A percentile compares a stretch with the other conserved stretches of the same genome.
These are phyloP conservation scores for Cercospora sojina DNA, from an alignment of 2,329 filamentous ascomycete genomes.

Conservation along the genomic window DNA sequence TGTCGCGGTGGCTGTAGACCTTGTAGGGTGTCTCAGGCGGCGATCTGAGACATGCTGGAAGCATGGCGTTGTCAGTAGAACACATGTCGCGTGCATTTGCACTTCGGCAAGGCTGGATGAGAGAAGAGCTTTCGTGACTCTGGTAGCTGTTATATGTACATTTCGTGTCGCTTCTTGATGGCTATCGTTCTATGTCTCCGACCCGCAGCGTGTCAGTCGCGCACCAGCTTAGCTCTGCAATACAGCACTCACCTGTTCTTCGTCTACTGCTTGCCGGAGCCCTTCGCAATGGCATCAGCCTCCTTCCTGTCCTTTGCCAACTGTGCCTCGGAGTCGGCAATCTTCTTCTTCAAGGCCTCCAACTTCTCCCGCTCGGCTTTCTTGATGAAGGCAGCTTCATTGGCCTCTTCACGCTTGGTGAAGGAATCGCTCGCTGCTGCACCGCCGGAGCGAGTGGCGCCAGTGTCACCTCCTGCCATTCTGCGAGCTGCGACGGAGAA, in stretches of 20 bases:
- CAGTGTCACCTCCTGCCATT: conserved; percentile 48
- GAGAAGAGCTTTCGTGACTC: neutral
- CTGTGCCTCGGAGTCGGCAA: conserved; percentile 33
- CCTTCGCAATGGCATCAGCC: conserved; percentile 25
- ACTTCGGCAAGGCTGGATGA: neutral
- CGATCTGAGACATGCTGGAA: neutral
- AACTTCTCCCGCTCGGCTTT: conserved; percentile 86
- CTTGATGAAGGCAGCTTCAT: conserved; percentile 80
- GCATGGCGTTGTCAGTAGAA: neutral
- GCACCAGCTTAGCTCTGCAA: neutral
- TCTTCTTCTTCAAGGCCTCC: conserved; percentile 39
- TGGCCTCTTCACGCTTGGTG: conserved; percentile 84
- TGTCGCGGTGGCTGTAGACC: neutral
- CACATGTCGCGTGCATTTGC: neutral
- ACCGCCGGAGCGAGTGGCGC: conserved; percentile 44
- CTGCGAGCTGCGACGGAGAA: conserved; percentile 46
- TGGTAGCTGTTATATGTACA: conserved; percentile 6
- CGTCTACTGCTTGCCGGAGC: conserved; percentile 20
- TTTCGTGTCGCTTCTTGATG: conserved; percentile 1
- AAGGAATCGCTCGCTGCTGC: conserved; percentile 72
- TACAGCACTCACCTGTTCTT: neutral
- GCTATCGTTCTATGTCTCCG: neutral
- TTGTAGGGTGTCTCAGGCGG: neutral
- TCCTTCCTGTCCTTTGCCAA: conserved; percentile 36
- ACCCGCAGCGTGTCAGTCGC: neutral